phyloP scores from a whole-genome alignment of 208 protist species.

The Leishmania turanica region DNA sequence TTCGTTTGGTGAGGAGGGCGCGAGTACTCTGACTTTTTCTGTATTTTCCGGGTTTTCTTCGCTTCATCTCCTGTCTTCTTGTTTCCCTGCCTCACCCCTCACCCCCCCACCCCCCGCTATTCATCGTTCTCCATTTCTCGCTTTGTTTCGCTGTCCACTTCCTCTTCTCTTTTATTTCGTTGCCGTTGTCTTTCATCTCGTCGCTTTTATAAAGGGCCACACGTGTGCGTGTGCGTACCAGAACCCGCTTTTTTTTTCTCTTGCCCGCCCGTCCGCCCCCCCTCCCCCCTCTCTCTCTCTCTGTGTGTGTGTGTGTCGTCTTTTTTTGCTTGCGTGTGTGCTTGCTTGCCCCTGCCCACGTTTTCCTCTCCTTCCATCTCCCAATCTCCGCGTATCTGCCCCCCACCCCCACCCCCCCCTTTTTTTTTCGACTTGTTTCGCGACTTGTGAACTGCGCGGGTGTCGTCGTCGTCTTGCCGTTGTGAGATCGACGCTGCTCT shows the following conservation, averaged over 20 bases:
- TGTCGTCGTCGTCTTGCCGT: neutral
- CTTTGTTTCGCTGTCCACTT: neutral
- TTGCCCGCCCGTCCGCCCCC: neutral
- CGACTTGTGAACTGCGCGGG: neutral
- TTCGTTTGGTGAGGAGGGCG: neutral
- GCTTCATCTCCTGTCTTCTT: neutral
- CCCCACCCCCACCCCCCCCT: too few species aligned
- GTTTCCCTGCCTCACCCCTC: neutral
- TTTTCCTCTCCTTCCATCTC: neutral
- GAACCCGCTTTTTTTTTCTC: too few species aligned
- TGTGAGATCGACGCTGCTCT: neutral
- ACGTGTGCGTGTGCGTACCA: neutral
- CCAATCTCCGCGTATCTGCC: neutral
- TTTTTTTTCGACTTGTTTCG: neutral
- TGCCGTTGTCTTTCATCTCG: neutral
- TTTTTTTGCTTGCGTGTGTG: neutral
- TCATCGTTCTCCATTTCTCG: neutral
- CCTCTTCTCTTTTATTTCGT: neutral
- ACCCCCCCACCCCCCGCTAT: neutral
- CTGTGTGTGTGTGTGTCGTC: neutral
- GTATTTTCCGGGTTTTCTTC: neutral
- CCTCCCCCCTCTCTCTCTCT: neutral
- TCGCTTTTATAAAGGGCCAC: neutral
- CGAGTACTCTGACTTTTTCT: conserved; percentile 9
- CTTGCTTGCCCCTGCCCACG: neutral